These are phyloP conservation scores for Phytophthora fragariaefolia DNA, from an alignment of 352 stramenopile genomes.

Conservation along the genomic window DNA sequence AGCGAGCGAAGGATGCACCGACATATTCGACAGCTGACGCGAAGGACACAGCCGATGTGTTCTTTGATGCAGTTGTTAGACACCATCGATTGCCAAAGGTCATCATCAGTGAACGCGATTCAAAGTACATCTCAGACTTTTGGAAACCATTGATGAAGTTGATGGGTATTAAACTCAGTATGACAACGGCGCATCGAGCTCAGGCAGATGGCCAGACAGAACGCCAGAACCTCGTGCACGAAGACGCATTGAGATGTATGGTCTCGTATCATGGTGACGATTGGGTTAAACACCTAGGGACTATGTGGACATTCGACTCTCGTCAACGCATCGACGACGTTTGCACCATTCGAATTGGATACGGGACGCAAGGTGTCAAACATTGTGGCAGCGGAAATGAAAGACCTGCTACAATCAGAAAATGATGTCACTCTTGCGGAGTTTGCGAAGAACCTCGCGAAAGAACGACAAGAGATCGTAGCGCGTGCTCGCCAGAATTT, in stretches of 20 bases:
- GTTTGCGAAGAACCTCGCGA: constrained; percentile 17
- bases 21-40: constrained; percentile 24
- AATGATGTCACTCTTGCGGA: constrained; percentile 10
- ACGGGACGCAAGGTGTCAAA: constrained; percentile 17
- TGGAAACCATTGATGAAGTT: constrained; percentile 26
- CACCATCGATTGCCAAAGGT: constrained; percentile 19
- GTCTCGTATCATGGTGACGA: constrained; percentile 23
- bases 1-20: constrained; percentile 28
- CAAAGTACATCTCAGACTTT: constrained; percentile 26
- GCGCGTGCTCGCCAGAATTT: no score
- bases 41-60: constrained; percentile 13
- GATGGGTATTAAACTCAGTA: constrained; percentile 21
- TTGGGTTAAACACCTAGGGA: constrained; percentile 18
- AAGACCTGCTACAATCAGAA: constrained; percentile 1
- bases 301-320: constrained; percentile 25
- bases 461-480: constrained; percentile 15
- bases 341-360: constrained; percentile 25
- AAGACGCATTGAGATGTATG: constrained; percentile 26
- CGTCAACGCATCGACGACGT: constrained; percentile 3
- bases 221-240: constrained; percentile 13
- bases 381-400: constrained; percentile 6
- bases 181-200: constrained; percentile 25
- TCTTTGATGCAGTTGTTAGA: constrained; percentile 24
- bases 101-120: constrained; percentile 28
- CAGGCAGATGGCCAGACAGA: constrained; percentile 29